phyloP scores from a whole-genome alignment of 352 stramenopile genomes.

The Pythium aquatile region DNA sequence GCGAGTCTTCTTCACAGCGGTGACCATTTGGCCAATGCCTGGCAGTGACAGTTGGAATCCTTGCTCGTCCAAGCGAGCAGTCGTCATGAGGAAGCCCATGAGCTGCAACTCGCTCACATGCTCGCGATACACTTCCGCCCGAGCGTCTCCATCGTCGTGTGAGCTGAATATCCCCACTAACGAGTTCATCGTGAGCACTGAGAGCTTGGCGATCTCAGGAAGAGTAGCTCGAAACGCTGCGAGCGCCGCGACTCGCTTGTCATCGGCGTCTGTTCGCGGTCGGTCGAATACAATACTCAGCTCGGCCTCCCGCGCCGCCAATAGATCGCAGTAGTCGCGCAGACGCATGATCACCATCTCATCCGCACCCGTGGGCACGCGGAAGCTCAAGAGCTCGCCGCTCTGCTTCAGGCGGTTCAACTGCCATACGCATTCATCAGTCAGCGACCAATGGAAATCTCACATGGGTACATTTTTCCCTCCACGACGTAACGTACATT shows the following conservation, averaged over 20 bases:
- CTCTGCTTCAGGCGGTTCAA: slow-evolving; percentile 42
- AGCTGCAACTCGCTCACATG: slow-evolving; percentile 37
- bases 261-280: slow-evolving; percentile 11
- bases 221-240: slow-evolving; percentile 34
- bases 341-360: slow-evolving; percentile 38
- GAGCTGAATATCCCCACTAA: slow-evolving; percentile 23
- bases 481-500: slow-evolving; percentile 33
- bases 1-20: slow-evolving; percentile 55
- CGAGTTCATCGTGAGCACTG: slow-evolving; percentile 32
- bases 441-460: background rate
- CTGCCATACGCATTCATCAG: slow-evolving; percentile 17
- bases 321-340: slow-evolving; percentile 28
- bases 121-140: slow-evolving; percentile 23
- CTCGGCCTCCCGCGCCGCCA: slow-evolving; percentile 17
- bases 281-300: slow-evolving; percentile 27
- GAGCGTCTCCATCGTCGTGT: background rate
- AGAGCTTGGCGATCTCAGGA: slow-evolving; percentile 30
- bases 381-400: slow-evolving; percentile 49
- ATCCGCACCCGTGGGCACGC: slow-evolving; percentile 39
- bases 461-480: background rate
- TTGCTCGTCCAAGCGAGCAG: slow-evolving; percentile 43
- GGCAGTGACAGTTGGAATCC: slow-evolving; percentile 54
- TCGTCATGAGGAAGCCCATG: slow-evolving; percentile 53
- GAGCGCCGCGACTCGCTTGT: slow-evolving; percentile 41
- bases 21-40: slow-evolving; percentile 55